These are phyloP conservation scores for Bimuria novae-zelandiae DNA, from an alignment of 2,329 filamentous ascomycete genomes.

Conservation along the genomic window DNA sequence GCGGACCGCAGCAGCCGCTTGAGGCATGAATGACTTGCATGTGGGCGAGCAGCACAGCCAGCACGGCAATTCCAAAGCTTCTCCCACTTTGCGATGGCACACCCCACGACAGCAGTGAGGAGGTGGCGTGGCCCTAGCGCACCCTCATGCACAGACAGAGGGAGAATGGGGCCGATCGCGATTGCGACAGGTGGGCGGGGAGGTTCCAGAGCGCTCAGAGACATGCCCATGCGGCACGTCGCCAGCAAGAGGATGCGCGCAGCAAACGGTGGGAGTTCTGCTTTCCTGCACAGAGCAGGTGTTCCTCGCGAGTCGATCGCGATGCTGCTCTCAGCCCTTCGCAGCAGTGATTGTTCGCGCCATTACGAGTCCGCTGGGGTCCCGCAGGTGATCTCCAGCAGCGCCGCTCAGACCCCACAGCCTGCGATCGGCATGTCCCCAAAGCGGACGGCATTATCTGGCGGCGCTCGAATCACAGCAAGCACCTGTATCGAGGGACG, in stretches of 20 bases:
- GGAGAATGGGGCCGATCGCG: background rate
- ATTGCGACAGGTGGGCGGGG: background rate
- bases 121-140: background rate
- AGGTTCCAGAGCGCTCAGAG: background rate
- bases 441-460: constrained; percentile 15
- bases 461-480: constrained; percentile 18
- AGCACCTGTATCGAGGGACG: background rate
- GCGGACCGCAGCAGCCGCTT: no score
- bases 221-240: background rate
- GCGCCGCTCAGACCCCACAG: constrained; percentile 15
- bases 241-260: background rate
- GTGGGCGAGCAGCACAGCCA: no score
- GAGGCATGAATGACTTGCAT: no score
- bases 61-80: no score
- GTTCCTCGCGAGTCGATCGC: background rate
- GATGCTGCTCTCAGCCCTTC: background rate
- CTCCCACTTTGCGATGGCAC: background rate
- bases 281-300: background rate
- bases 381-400: background rate
- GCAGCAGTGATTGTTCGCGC: background rate
- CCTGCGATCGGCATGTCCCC: constrained; percentile 28
- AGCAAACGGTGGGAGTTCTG: background rate
- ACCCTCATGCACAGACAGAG: background rate
- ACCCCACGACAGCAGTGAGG: background rate
- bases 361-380: background rate